Conservation (phyloP, 2,329 filamentous ascomycete genomes). For the Aspergillus transmontanensis region DNA sequence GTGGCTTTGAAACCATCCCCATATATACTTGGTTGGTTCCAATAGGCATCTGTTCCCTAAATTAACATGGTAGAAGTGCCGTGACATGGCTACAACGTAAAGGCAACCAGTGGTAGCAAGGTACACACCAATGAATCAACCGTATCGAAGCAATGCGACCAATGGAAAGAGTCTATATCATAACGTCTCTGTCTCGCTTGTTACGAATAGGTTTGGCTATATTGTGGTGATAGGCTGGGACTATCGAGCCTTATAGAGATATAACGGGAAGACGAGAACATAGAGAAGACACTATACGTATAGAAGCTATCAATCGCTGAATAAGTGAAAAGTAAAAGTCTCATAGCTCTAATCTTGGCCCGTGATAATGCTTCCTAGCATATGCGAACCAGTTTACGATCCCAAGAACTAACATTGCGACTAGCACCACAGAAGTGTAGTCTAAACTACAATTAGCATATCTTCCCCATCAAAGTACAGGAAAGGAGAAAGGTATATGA, state of each 20-base stretch:
- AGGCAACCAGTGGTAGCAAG: no score
- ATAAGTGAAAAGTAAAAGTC: neutral
- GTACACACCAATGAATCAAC: neutral
- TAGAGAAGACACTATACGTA: neutral
- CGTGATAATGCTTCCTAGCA: conserved; percentile 23
- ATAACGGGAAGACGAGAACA: neutral
- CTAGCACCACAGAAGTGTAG: conserved; percentile 24
- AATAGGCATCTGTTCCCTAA: no score
- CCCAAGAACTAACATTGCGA: conserved; percentile 22
- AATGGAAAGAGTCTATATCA: neutral
- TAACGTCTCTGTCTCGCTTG: neutral
- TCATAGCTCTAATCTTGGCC: conserved; percentile 21
- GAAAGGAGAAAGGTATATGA: neutral
- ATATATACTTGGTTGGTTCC: no score
- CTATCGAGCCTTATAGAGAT: neutral
- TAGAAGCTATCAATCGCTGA: no score
- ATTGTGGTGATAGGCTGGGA: neutral
- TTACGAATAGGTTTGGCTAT: neutral
- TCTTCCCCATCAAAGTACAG: neutral
- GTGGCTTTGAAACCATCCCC: neutral
- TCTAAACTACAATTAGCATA: conserved; percentile 10
- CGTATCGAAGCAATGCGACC: neutral
- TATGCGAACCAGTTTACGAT: conserved; percentile 24
- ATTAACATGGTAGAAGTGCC: no score
- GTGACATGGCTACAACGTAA: no score